Evolutionary conservation across 2,329 filamentous ascomycete species (phyloP), one percentile per base, ranked within the genome.

Genomic region (Xylariales sp.): DNA sequence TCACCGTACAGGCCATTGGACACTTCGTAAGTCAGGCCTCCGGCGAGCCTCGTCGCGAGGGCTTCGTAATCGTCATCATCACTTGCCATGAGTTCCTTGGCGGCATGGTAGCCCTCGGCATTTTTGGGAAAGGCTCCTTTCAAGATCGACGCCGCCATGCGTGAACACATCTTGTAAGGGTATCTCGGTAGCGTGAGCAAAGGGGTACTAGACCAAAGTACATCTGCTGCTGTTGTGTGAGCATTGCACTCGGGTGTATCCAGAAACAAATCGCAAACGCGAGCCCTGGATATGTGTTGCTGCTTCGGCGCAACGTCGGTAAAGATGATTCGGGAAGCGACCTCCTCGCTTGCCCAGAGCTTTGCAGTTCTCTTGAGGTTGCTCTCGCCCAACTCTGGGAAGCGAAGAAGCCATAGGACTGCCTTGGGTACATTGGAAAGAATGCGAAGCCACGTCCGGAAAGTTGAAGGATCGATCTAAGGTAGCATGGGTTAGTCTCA

Each of bases 221-320:
- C 85, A 57, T 98, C 93, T 10, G 93, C 94, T 2, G 93, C 93
- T 2, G 93, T 98, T 1, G 93, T 98, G 62, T 98, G 93, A 2
- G 90, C 93, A 58, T 98, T 98, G 66, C 93, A 98, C 64, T 98
- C 93, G 1, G 93, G 90, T 0, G 93, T 98, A 63, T 98, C 93
- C 11, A 98, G 78, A 59, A 98, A 97, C 5, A 98, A 71, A 64
- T 98, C 93, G 59, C 91, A 91, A 20, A 98, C 80, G 16, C 90
- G 81, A 5, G 93, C 93, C 24, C 93, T 83, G 5, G 88, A 84
- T 51, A 98, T 98, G 62, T 98, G 93, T 50, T 90, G 81, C 51
- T 87, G 85, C 62, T 98, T 98, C 4, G 91, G 89, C 0, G 93
- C 93, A 10, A 98, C 93, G 59, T 98, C 93, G 5, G 93, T 98